These are phyloP conservation scores for Nemania sp. DNA, from an alignment of 2,329 filamentous ascomycete genomes.

Conservation along the genomic window DNA sequence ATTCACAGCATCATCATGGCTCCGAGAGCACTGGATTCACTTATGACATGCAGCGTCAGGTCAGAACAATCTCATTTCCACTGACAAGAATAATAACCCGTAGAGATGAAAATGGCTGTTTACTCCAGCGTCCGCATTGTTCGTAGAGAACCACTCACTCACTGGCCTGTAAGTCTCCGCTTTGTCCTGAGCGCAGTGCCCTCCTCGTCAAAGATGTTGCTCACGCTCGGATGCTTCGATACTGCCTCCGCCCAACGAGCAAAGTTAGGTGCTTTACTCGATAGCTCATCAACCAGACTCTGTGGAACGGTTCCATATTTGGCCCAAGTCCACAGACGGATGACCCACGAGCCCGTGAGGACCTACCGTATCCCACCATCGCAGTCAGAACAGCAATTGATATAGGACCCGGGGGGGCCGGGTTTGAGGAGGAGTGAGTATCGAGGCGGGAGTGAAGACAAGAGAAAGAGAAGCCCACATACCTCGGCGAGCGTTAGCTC, in stretches of 20 bases:
- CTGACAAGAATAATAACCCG: too few relatives aligned
- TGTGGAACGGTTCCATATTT: constrained; percentile 58
- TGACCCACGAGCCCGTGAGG: constrained; percentile 66
- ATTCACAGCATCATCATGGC: too few relatives aligned
- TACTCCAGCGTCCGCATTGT: too few relatives aligned
- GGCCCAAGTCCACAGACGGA: constrained; percentile 59
- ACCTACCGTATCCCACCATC: constrained; percentile 46
- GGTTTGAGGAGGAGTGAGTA: neutral
- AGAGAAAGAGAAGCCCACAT: constrained; percentile 29
- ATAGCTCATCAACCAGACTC: constrained; percentile 50
- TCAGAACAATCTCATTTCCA: too few relatives aligned
- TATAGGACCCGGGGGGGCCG: neutral
- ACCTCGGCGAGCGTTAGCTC: constrained; percentile 76
- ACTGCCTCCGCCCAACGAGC: constrained; percentile 67
- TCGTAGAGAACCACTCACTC: neutral
- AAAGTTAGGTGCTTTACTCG: constrained; percentile 65
- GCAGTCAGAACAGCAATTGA: neutral
- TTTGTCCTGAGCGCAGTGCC: constrained; percentile 46
- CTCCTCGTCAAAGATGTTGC: constrained; percentile 62
- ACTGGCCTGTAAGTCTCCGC: constrained; percentile 42
- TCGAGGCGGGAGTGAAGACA: too few relatives aligned
- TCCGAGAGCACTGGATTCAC: too few relatives aligned
- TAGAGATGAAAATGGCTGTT: too few relatives aligned
- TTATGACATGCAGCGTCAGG: too few relatives aligned
- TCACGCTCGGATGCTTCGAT: constrained; percentile 66